Evolutionary conservation across 2,329 filamentous ascomycete species (phyloP).

Genomic region (Scedosporium aurantiacum): DNA sequence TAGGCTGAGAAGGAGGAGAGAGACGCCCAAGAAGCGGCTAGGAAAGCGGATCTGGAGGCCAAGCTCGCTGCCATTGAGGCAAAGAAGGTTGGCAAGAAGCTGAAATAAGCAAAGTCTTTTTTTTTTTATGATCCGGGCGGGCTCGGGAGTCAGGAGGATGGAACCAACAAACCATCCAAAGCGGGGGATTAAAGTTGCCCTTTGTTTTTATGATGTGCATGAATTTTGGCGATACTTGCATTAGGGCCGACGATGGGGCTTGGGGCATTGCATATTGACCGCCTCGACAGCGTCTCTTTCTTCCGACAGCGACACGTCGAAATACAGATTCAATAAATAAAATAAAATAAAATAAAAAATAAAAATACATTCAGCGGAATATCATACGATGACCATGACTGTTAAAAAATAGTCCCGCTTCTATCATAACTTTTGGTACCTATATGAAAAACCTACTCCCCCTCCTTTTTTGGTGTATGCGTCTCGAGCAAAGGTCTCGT

Average conservation of each 20-base stretch:
- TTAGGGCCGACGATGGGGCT: background rate
- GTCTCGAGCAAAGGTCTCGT: background rate
- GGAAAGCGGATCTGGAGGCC: slow-evolving; percentile 40
- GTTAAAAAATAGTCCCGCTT: background rate
- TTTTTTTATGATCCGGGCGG: background rate
- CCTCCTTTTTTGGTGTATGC: background rate
- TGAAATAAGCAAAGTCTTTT: background rate
- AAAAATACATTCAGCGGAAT: background rate
- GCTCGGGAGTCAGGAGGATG: background rate
- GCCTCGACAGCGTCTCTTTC: background rate
- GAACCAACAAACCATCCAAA: background rate
- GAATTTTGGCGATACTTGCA: background rate
- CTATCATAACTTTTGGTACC: slow-evolving; percentile 4
- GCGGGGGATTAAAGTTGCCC: background rate
- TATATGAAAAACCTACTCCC: background rate
- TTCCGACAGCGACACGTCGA: background rate
- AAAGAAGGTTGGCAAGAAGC: slow-evolving; percentile 24
- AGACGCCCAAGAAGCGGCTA: slow-evolving; percentile 38
- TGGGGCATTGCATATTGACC: background rate
- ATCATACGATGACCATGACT: background rate
- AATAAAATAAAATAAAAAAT: background rate
- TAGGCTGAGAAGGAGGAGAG: slow-evolving; percentile 49
- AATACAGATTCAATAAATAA: background rate
- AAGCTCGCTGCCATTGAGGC: slow-evolving; percentile 40
- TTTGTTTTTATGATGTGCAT: background rate